Conservation (phyloP, 257 asterid genomes). For the Solanum verrucosum region DNA sequence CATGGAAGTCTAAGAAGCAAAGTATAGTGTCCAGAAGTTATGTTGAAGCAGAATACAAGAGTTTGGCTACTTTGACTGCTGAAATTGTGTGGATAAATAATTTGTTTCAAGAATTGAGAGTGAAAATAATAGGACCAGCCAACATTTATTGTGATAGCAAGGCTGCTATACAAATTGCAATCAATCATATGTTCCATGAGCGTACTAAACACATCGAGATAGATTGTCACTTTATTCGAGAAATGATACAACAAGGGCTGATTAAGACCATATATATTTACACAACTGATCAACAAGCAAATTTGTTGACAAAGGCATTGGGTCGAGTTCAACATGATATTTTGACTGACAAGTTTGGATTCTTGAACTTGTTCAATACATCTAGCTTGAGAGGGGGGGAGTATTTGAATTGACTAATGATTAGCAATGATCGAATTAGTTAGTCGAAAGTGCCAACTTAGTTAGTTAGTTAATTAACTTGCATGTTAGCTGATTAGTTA, state of each 20-base stretch:
- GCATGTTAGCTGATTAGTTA: not conserved
- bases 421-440: no score
- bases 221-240: no score
- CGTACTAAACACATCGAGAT: not conserved
- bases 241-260: not conserved
- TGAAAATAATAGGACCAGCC: not conserved
- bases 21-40: no score
- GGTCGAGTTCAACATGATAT: not conserved
- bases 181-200: not conserved
- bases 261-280: not conserved
- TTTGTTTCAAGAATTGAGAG: not conserved
- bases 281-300: no score
- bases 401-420: not conserved
- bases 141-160: not conserved
- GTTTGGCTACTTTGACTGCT: no score
- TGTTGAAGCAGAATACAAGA: no score
- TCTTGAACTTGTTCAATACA: not conserved
- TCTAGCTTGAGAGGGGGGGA: not conserved
- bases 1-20: no score
- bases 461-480: not conserved
- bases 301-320: not conserved
- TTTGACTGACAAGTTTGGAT: no score
- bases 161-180: no score
- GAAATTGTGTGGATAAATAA: not conserved
- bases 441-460: not conserved